Base-by-base conservation (phyloP, 169 alveolate genomes). In the Plasmodium berghei region DNA sequence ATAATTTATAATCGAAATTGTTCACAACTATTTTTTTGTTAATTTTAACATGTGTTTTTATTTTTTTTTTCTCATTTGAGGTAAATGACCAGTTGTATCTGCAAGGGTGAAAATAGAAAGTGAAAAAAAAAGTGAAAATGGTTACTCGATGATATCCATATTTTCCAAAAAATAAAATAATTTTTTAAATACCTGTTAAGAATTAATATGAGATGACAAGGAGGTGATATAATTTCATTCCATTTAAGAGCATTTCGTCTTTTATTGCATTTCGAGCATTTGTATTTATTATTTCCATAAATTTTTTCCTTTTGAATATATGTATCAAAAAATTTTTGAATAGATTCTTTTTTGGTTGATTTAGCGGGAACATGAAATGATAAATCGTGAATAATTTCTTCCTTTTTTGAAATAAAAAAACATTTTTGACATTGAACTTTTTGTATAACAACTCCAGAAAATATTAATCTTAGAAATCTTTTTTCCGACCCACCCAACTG, bases 151-250 rank as follows among this genome's bases (percentile, higher is more conserved):
- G 3, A 9, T 48, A 9, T 48, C 56, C 56, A 14, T 14, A 14
- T 48, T 9, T 9, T 48, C 1, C 0, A 48, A 9, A 9, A 48
- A 9, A 48, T 16, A 20, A 6, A 56, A 12, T 6, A 9, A 56
- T 67, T 54, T 54, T 22, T 22, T 22, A 22, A 22, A 22, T 22
- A 92, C 70, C 97, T 88, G 58, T 93, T 95, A 6, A 95, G 66
- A 5, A 92, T 83, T 34, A 95, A 58, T n/a, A 95, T 89, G 52
- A 95, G 91, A 83, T 95, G 97, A 28, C 96, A 88, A 0, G 97
- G 97, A 24, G 97, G 97, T 5, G 96, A 93, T 8, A 91, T 88
- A 0, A 95, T 95, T 16, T 90, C 95, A 72, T 88, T 89, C 96
- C 97, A 94, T 75, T 91, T 94, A 34, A 70, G 77, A 5, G 97